Conservation (phyloP, 2,329 filamentous ascomycete genomes). For the Drechslera avenae region DNA sequence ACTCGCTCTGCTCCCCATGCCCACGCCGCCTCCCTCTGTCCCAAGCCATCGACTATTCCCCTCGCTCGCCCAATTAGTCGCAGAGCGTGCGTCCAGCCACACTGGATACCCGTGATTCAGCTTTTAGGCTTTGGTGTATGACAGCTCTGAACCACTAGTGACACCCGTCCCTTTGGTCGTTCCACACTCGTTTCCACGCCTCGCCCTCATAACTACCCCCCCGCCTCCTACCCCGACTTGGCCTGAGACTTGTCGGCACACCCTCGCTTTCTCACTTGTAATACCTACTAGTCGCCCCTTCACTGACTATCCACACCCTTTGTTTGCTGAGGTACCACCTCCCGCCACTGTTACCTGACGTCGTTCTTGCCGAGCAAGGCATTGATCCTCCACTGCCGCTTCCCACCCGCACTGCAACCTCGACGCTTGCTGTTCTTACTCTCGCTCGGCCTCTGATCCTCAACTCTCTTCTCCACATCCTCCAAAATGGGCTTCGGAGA, state of each 20-base stretch:
- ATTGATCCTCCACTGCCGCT: conserved; percentile 21
- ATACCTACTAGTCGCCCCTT: conserved; percentile 1
- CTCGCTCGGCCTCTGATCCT: conserved; percentile 12
- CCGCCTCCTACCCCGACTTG: conserved; percentile 22
- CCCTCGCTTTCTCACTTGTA: conserved; percentile 22
- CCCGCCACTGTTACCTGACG: conserved; percentile 18
- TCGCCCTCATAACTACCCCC: conserved; percentile 29
- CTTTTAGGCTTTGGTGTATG: conserved; percentile 14
- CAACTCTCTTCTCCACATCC: conserved; percentile 14
- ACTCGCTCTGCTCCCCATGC: conserved; percentile 23
- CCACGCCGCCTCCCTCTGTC: conserved; percentile 15
- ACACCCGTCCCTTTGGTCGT: conserved; percentile 34
- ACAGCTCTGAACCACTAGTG: conserved; percentile 36
- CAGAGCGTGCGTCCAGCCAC: conserved; percentile 23
- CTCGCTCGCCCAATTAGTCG: conserved; percentile 17
- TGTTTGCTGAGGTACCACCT: conserved; percentile 10
- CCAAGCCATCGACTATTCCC: conserved; percentile 7
- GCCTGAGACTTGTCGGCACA: conserved; percentile 17
- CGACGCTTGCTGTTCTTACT: conserved; percentile 28
- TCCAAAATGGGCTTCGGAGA: conserved; percentile 29
- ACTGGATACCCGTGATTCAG: conserved; percentile 30
- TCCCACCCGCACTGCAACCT: conserved; percentile 11
- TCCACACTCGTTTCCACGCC: conserved; percentile 41
- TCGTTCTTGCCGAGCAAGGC: conserved; percentile 20
- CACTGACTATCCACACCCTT: not conserved